Conservation (phyloP, 2,329 filamentous ascomycete species). For the Gnomoniopsis smithogilvyi region DNA sequence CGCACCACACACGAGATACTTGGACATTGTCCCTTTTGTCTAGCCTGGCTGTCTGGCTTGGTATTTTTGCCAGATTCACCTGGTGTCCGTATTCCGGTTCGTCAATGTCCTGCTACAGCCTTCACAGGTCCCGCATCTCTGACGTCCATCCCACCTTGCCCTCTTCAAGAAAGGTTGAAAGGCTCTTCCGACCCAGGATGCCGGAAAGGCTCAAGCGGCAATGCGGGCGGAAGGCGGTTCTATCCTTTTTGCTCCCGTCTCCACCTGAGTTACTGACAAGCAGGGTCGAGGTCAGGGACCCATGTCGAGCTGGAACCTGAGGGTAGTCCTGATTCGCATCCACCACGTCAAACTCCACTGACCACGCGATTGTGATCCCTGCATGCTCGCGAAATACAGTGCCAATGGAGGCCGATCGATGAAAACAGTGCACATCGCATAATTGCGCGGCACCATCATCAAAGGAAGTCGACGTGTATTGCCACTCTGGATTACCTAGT, state of each 20-base stretch:
- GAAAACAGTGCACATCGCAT: too few relatives aligned
- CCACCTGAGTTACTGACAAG: not conserved
- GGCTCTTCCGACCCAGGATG: not conserved
- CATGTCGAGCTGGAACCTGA: not conserved
- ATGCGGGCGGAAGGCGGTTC: not conserved
- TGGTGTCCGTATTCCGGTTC: not conserved
- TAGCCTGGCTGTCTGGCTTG: not conserved
- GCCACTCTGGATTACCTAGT: not conserved
- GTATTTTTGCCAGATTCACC: not conserved
- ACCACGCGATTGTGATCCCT: slow-evolving; percentile 16
- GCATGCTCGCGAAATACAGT: not conserved
- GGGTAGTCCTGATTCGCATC: not conserved
- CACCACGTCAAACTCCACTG: slow-evolving; percentile 4
- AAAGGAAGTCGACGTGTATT: not conserved
- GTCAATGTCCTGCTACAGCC: not conserved
- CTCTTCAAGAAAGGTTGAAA: not conserved
- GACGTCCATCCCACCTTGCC: not conserved
- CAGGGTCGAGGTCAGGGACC: not conserved
- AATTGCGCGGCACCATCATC: too few relatives aligned
- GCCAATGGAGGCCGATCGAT: too few relatives aligned
- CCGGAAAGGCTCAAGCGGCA: slow-evolving; percentile 8
- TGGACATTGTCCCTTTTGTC: not conserved
- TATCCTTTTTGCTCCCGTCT: not conserved
- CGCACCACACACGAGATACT: not conserved
- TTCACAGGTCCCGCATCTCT: too few relatives aligned